Evolutionary conservation across 1,139 yeast species (phyloP), one percentile per base, ranked within the genome.

Genomic region (Scheffersomyces quercinus): DNA sequence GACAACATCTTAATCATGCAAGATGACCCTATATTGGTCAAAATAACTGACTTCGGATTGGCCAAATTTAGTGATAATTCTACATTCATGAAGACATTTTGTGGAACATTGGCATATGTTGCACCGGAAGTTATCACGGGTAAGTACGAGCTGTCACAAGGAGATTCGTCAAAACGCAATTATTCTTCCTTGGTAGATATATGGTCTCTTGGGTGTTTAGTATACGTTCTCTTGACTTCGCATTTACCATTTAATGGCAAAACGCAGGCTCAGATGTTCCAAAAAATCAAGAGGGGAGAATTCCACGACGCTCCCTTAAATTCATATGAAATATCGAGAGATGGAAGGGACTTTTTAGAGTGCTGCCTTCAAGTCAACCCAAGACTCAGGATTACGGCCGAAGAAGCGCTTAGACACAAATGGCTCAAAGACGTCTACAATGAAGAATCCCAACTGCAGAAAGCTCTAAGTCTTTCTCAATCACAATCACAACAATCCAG

Each of bases 111-210:
- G 48, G 95, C 96, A 1, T 89, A 89, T 53, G 85, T 89, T 39
- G 98, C 99, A 0, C 99, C 99, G 0, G 99, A 93, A 64, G 90
- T 93, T 5, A 81, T 93, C 38, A 81, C 85, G 3, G 93, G 93
- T 1, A 83, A 83, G 56, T 75, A 72, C 53, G 82, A 75, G 43
- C 41, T 31, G 41, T 66, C 64, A 39, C 68, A 58, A 48, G 59
- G 58, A 40, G 45, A 47, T 34, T 40, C 56, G 33, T 40, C 53
- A 26, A 52, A 53, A 10, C 42, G 60, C 67, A 75, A 85, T 44
- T 93, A 93, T 58, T 88, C 96, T 4, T 84, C 87, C 36, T 75
- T 88, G 47, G 98, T 91, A 5, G 99, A 93, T 63, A 88, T 93
- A 74, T 93, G 99, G 99, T 88, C 97, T 1, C 59, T 74, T 33